These are phyloP conservation scores for Pythium volutum DNA, from an alignment of 352 stramenopile genomes.

Conservation along the genomic window DNA sequence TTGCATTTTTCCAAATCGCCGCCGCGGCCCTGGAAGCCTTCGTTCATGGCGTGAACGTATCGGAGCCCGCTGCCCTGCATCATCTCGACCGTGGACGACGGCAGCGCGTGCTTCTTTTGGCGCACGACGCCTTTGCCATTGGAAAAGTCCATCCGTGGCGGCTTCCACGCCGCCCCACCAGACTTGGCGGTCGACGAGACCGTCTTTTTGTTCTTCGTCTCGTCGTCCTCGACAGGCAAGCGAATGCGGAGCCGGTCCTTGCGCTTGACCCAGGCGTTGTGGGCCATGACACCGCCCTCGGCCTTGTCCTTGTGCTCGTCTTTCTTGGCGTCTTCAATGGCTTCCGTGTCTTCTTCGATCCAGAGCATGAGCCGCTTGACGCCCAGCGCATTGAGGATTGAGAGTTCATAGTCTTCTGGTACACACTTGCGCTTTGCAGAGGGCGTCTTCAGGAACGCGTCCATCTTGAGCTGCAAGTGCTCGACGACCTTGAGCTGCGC, in stretches of 20 bases:
- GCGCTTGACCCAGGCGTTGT: conserved; percentile 74
- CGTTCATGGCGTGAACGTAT: conserved; percentile 84
- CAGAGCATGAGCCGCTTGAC: conserved; percentile 74
- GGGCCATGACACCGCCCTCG: conserved; percentile 64
- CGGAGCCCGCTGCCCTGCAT: conserved; percentile 76
- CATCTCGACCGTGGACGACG: conserved; percentile 70
- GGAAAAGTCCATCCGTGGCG: conserved; percentile 76
- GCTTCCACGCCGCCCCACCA: conserved; percentile 24
- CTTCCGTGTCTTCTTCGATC: conserved; percentile 71
- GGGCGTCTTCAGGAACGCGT: conserved; percentile 23
- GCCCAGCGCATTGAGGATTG: conserved; percentile 56
- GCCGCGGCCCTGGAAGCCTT: conserved; percentile 80
- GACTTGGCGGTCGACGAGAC: conserved; percentile 1
- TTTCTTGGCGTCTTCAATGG: conserved; percentile 59
- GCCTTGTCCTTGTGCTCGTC: conserved; percentile 71
- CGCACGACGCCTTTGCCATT: conserved; percentile 60
- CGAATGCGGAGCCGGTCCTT: conserved; percentile 78
- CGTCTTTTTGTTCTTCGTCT: background rate
- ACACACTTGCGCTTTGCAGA: conserved; percentile 26
- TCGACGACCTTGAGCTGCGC: conserved; percentile 73
- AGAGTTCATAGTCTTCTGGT: conserved; percentile 47
- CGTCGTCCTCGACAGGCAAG: conserved; percentile 33
- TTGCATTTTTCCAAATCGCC: conserved; percentile 82
- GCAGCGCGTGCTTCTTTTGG: conserved; percentile 46
- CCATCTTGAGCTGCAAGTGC: conserved; percentile 65